A percentile compares a stretch with the other conserved stretches of the same genome.
phyloP scores from a whole-genome alignment of 257 asterid genomes.

The Striga asiatica region DNA sequence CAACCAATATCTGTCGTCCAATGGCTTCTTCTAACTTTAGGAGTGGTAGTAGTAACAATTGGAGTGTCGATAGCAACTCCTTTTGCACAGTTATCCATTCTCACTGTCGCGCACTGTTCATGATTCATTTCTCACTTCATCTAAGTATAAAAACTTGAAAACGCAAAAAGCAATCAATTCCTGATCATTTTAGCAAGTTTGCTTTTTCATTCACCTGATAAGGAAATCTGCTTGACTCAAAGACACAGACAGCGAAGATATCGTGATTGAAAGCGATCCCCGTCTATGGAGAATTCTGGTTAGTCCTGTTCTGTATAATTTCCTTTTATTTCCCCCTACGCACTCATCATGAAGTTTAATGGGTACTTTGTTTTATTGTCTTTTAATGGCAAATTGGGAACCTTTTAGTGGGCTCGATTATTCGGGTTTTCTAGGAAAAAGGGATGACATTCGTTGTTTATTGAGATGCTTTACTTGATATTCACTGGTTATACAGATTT shows the following conservation, averaged over 20 bases:
- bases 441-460: background rate
- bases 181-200: slow-evolving; percentile 14
- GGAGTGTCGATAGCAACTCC: slow-evolving; percentile 5
- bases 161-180: slow-evolving; percentile 10
- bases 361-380: background rate
- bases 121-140: slow-evolving; percentile 3
- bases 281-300: slow-evolving; percentile 38
- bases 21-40: background rate
- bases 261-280: background rate
- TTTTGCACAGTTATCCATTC: slow-evolving; percentile 5
- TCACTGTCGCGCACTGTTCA: slow-evolving; percentile 22
- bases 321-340: background rate
- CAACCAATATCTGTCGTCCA: background rate
- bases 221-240: slow-evolving; percentile 5
- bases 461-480: slow-evolving; percentile 14
- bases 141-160: background rate
- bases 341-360: no score
- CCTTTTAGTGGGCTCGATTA: background rate
- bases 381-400: background rate
- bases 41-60: background rate
- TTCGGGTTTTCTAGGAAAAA: slow-evolving; percentile 1
- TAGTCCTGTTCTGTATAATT: slow-evolving; percentile 9
- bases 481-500: background rate
- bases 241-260: background rate
- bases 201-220: slow-evolving; percentile 1